Base-by-base conservation (phyloP, 2,329 filamentous ascomycete species). In the Aspergillus transmontanensis region DNA sequence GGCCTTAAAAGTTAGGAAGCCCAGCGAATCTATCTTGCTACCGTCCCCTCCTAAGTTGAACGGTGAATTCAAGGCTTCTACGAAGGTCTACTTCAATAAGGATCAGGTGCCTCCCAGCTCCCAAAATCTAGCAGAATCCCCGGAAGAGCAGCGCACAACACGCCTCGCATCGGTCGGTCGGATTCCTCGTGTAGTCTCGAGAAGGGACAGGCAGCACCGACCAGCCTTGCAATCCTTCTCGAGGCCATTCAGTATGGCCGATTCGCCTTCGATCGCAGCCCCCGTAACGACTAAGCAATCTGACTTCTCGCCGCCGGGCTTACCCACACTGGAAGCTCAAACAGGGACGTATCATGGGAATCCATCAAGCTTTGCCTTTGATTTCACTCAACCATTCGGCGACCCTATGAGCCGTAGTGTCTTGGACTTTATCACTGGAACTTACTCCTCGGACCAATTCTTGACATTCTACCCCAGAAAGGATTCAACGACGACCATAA, bases 201-300 rank as follows among this genome's bases (percentile, higher is more conserved):
- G 85, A 57, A 80, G 82, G 55, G 84, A 85, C 54, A 85, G 89
- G 59, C 82, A 88, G 41, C 86, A 90, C 65, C 86, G 86, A 55
- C 86, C 87, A 1, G 89, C 91, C 0, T 86, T 90, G 1, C 89
- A 88, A 73, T 96, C 92, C 36, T 97, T 97, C 75, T 97, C 94
- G 3, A 84, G 93, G 10, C 93, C 94, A 0, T 96, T 97, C 73
- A 84, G 87, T 68, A 68, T 71, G 21, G 79, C 73, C 4, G 78
- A 82, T 19, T 77, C 78, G 4, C 81, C 84, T 55, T 80, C 81
- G 6, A 57, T 79, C 43, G 66, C 74, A 11, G 75, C 72, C 7
- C 74, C 72, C 7, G 64, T 73, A 59, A 58, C 72, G 54, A 63
- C 66, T 30, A 59, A 58, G 64, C 69, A 51, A 68, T 67, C 63